A percentile compares a stretch with the other conserved stretches of the same genome.
These are phyloP conservation scores for Lichtheimia ramosa DNA, from an alignment of 371 early-diverging fungal species.

Conservation along the genomic window DNA sequence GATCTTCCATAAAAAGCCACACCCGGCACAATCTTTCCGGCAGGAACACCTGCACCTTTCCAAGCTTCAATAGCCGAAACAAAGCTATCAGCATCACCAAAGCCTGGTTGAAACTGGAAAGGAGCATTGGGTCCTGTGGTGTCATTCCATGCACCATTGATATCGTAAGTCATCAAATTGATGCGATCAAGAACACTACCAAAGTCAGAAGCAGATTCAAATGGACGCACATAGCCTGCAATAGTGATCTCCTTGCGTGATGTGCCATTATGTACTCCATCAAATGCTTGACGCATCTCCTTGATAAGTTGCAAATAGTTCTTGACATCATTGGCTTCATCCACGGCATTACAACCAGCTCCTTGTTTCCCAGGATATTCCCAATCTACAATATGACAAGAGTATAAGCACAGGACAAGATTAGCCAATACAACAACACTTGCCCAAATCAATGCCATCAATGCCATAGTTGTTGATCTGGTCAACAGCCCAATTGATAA, in stretches of 20 bases:
- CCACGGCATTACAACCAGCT: constrained; percentile 49
- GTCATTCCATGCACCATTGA: constrained; percentile 58
- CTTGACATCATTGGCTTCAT: constrained; percentile 39
- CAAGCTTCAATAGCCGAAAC: constrained; percentile 51
- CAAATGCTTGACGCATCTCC: constrained; percentile 59
- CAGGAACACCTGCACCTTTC: constrained; percentile 58
- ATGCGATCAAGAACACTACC: constrained; percentile 60
- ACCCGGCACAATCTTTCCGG: constrained; percentile 60
- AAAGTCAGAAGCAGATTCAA: constrained; percentile 53
- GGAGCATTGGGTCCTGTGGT: constrained; percentile 60
- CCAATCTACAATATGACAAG: constrained; percentile 40
- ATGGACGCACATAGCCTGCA: constrained; percentile 54
- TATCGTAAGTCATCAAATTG: constrained; percentile 58
- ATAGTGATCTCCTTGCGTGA: constrained; percentile 47
- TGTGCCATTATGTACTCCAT: constrained; percentile 42
- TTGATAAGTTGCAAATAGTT: constrained; percentile 48
- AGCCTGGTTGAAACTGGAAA: constrained; percentile 24
- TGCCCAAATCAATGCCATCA: constrained; percentile 44
- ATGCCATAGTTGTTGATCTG: constrained; percentile 28
- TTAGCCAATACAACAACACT: neutral
- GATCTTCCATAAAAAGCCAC: constrained; percentile 70
- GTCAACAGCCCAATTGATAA: constrained; percentile 41
- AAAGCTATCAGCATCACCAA: constrained; percentile 30
- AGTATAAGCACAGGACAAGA: neutral
- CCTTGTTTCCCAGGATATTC: constrained; percentile 61